Conservation (phyloP, 352 stramenopile genomes). For the Phytophthora sp. region DNA sequence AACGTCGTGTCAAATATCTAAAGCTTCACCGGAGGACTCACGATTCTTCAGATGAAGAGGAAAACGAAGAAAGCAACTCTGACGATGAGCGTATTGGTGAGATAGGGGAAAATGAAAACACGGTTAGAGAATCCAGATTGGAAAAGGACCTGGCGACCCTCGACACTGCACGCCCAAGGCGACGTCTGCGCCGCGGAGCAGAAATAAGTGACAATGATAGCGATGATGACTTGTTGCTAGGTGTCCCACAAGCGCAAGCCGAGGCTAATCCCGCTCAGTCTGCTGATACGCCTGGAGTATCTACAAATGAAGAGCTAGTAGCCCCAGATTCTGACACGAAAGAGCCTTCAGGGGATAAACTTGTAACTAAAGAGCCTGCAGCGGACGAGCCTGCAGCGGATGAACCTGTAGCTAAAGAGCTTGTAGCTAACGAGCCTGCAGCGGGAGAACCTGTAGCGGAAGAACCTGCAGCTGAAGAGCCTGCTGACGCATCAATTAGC, state of each 20-base stretch:
- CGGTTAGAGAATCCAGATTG: conserved; percentile 19
- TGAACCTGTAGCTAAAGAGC: no score
- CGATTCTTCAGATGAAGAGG: conserved; percentile 70
- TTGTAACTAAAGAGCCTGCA: no score
- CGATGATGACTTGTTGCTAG: conserved; percentile 51
- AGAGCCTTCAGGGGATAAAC: no score
- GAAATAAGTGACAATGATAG: conserved; percentile 51
- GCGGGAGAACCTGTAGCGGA: no score
- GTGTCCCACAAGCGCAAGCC: neutral
- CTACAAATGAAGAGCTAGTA: conserved; percentile 8
- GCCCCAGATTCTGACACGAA: no score
- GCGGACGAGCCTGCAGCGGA: no score
- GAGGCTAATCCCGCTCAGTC: conserved; percentile 4
- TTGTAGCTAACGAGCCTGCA: no score
- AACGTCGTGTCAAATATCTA: conserved; percentile 83
- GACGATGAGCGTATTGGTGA: conserved; percentile 26
- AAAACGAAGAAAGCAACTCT: conserved; percentile 41
- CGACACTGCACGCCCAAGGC: conserved; percentile 41
- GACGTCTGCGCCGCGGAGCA: conserved; percentile 53
- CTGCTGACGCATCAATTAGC: neutral
- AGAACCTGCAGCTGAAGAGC: neutral
- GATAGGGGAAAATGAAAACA: conserved; percentile 17
- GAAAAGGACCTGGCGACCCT: conserved; percentile 28
- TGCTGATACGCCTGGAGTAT: neutral
- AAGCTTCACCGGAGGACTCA: conserved; percentile 79